Conservation (phyloP, 345 rosid genomes). For the Sonneratia caseolaris region DNA sequence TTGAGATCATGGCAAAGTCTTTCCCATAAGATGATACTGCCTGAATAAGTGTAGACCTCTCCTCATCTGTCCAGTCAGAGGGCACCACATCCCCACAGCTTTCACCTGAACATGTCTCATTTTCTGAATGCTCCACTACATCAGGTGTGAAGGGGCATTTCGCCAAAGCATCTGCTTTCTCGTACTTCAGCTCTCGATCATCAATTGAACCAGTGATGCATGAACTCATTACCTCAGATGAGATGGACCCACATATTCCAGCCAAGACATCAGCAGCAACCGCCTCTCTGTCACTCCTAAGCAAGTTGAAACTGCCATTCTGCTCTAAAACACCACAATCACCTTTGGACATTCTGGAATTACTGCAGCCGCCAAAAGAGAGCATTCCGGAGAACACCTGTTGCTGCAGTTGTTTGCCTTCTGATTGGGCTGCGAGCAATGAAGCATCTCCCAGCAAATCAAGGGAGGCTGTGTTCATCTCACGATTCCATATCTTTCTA, state of each 20-base stretch:
- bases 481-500: slow-evolving; percentile 59
- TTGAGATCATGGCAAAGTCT: slow-evolving; percentile 69
- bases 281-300: slow-evolving; percentile 54
- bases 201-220: slow-evolving; percentile 61
- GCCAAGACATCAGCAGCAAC: slow-evolving; percentile 80
- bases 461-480: slow-evolving; percentile 59
- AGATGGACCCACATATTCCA: slow-evolving; percentile 64
- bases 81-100: slow-evolving; percentile 86
- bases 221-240: slow-evolving; percentile 83
- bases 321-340: slow-evolving; percentile 38
- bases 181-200: slow-evolving; percentile 40
- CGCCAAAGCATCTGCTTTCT: slow-evolving; percentile 30
- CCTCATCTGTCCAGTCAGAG: slow-evolving; percentile 86
- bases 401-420: slow-evolving; percentile 25
- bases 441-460: slow-evolving; percentile 74
- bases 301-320: slow-evolving; percentile 36
- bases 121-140: slow-evolving; percentile 50
- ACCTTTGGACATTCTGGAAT: slow-evolving; percentile 32
- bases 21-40: slow-evolving; percentile 73
- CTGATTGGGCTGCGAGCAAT: slow-evolving; percentile 60
- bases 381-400: slow-evolving; percentile 34
- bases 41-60: slow-evolving; percentile 58
- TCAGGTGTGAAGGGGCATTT: slow-evolving; percentile 47
- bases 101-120: slow-evolving; percentile 84
- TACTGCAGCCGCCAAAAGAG: slow-evolving; percentile 31